Percentiles rank a stretch among this genome's conserved stretches.
These are phyloP conservation scores for Phytophthora pluvialis DNA, from an alignment of 352 stramenopile species.

Conservation along the genomic window DNA sequence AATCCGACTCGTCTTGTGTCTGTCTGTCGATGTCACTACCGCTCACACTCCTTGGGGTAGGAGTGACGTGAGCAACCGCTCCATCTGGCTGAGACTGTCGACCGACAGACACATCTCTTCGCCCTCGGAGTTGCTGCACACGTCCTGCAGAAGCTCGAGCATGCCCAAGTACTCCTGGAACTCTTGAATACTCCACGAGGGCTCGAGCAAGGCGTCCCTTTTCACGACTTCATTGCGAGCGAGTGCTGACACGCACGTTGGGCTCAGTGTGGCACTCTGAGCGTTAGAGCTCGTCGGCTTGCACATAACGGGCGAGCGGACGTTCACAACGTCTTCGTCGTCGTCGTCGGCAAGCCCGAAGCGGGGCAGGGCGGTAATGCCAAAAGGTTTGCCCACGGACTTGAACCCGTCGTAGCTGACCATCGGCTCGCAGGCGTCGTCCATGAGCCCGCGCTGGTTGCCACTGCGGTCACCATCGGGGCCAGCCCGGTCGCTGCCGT, in stretches of 20 bases:
- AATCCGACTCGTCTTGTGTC: conserved; percentile 6
- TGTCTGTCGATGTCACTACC: conserved; percentile 11
- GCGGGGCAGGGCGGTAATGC: conserved; percentile 5
- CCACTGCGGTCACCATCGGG: conserved; percentile 17
- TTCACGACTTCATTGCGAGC: conserved; percentile 12
- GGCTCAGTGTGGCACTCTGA: conserved; percentile 20
- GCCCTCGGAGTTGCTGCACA: conserved; percentile 28
- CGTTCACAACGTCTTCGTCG: conserved; percentile 45
- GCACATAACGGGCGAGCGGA: conserved; percentile 43
- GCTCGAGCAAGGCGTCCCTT: conserved; percentile 4
- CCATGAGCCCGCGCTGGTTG: conserved; percentile 9
- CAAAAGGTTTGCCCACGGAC: conserved; percentile 30
- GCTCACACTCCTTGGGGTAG: conserved; percentile 35
- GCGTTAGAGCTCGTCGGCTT: conserved; percentile 4
- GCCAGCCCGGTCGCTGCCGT: conserved; percentile 6
- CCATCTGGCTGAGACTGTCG: conserved; percentile 50
- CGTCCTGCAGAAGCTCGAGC: conserved; percentile 48
- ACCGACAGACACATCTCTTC: conserved; percentile 41
- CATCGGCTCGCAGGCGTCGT: conserved; percentile 41
- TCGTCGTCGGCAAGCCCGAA: conserved; percentile 16
- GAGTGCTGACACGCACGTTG: conserved; percentile 35
- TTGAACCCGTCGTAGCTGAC: conserved; percentile 48
- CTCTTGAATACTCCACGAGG: conserved; percentile 48
- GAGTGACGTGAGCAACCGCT: conserved; percentile 53
- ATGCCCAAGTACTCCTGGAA: conserved; percentile 51